phyloP scores from a whole-genome alignment of 2,329 filamentous ascomycete species.

The Xylaria sp. region DNA sequence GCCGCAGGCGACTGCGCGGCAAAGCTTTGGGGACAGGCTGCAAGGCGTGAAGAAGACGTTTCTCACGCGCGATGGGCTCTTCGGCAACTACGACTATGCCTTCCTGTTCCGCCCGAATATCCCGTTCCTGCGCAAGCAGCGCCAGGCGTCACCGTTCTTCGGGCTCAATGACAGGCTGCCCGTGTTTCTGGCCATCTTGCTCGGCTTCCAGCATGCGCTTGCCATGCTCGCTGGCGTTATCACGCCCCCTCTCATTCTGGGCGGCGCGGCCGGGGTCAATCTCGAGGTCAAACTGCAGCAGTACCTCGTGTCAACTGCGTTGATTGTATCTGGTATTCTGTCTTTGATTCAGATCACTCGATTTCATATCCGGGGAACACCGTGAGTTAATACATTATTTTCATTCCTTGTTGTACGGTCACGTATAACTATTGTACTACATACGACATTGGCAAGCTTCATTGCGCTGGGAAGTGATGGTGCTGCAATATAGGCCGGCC shows the following conservation, averaged over 20 bases:
- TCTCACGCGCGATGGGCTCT: slow-evolving; percentile 70
- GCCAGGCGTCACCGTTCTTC: slow-evolving; percentile 75
- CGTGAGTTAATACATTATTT: slow-evolving; percentile 45
- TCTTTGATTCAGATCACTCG: slow-evolving; percentile 79
- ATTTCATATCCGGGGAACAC: slow-evolving; percentile 73
- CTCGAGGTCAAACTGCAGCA: slow-evolving; percentile 66
- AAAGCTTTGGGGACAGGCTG: slow-evolving; percentile 42
- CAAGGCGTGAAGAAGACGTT: slow-evolving; percentile 49
- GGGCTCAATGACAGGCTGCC: slow-evolving; percentile 82
- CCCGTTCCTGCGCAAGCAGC: slow-evolving; percentile 75
- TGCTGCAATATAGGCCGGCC: background rate
- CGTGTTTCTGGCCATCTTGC: slow-evolving; percentile 72
- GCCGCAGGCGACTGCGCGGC: slow-evolving; percentile 45
- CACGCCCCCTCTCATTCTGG: slow-evolving; percentile 77
- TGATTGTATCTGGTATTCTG: slow-evolving; percentile 79
- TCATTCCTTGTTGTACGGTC: background rate
- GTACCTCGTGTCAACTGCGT: slow-evolving; percentile 78
- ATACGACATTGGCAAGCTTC: background rate
- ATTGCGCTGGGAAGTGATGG: background rate
- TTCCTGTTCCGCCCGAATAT: slow-evolving; percentile 84
- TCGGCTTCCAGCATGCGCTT: slow-evolving; percentile 80
- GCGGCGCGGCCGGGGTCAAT: slow-evolving; percentile 66
- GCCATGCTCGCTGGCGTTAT: slow-evolving; percentile 80
- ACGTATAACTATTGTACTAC: too few relatives aligned
- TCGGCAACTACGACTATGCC: slow-evolving; percentile 88